Evolutionary conservation across 495 filamentous ascomycete genomes (phyloP).

Genomic region (Paragyromitra xinjiangensis): DNA sequence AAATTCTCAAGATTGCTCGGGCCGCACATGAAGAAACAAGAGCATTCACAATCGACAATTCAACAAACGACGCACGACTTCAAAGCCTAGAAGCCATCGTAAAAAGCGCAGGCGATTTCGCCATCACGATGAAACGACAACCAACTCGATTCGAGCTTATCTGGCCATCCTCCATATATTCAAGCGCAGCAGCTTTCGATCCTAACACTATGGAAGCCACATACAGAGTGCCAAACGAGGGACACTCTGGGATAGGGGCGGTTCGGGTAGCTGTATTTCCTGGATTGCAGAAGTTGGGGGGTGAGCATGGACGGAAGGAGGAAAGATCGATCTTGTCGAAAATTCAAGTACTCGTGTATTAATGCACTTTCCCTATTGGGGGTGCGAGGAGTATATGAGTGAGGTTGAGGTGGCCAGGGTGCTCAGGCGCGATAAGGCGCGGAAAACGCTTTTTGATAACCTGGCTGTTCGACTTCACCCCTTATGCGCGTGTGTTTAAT

Average conservation of each 20-base stretch:
- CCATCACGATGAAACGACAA: conserved; percentile 23
- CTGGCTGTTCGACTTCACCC: too few species aligned
- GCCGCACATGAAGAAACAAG: background rate
- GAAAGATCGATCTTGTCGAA: conserved; percentile 13
- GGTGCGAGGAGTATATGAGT: background rate
- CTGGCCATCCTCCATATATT: conserved; percentile 7
- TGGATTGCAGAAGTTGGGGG: conserved; percentile 14
- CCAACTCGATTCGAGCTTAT: conserved; percentile 31
- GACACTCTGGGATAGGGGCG: background rate
- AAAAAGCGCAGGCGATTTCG: conserved; percentile 11
- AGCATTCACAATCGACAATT: background rate
- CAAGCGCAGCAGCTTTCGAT: conserved; percentile 6
- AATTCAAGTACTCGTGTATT: conserved; percentile 35
- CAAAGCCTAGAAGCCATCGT: conserved; percentile 18
- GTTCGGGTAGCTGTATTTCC: conserved; percentile 30
- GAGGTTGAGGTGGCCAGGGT: background rate
- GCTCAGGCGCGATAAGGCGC: too few species aligned
- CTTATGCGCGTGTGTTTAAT: background rate
- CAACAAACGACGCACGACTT: background rate
- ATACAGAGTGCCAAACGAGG: background rate
- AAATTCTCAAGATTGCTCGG: background rate
- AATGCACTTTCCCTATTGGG: conserved; percentile 1
- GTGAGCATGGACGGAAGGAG: background rate
- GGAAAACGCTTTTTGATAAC: too few species aligned
- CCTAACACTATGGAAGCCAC: conserved; percentile 30